Conservation (phyloP, 2,329 filamentous ascomycete genomes). For the Thelonectria discophora region DNA sequence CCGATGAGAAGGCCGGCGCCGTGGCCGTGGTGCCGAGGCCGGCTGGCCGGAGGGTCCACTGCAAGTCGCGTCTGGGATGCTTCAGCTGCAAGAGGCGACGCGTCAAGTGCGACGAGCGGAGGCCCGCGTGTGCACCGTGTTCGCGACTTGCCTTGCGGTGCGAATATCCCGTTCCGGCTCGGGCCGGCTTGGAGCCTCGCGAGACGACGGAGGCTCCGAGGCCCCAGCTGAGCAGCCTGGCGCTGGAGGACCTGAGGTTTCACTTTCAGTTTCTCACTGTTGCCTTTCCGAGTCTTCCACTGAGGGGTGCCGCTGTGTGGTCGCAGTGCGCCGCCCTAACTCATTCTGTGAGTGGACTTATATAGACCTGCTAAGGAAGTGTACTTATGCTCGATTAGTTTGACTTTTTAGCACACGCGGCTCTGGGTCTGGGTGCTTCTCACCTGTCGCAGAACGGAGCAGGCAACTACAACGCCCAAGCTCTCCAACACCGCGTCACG, state of each 20-base stretch:
- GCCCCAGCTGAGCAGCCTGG: slow-evolving; percentile 41
- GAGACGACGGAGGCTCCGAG: slow-evolving; percentile 12
- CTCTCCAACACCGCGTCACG: slow-evolving; percentile 48
- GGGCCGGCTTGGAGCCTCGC: slow-evolving; percentile 8
- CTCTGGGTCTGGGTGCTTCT: slow-evolving; percentile 50
- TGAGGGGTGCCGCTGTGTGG: slow-evolving; percentile 47
- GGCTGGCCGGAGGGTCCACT: slow-evolving; percentile 31
- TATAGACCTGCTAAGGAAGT: not conserved
- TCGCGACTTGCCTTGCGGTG: slow-evolving; percentile 47
- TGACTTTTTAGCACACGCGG: slow-evolving; percentile 50
- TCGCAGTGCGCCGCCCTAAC: slow-evolving; percentile 47
- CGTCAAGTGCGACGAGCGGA: slow-evolving; percentile 46
- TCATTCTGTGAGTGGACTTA: slow-evolving; percentile 42
- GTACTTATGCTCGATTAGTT: slow-evolving; percentile 37
- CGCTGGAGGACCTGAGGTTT: slow-evolving; percentile 56
- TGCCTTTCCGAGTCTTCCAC: slow-evolving; percentile 51
- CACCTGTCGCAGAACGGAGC: slow-evolving; percentile 45
- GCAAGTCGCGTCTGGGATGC: slow-evolving; percentile 46
- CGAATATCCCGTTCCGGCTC: slow-evolving; percentile 41
- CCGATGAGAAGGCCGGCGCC: slow-evolving; percentile 5
- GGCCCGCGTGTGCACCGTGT: slow-evolving; percentile 45
- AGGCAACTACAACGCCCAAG: slow-evolving; percentile 41
- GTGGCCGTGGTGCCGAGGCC: slow-evolving; percentile 6
- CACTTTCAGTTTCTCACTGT: slow-evolving; percentile 60
- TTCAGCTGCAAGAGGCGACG: slow-evolving; percentile 46